Conservation (phyloP, 2,329 filamentous ascomycete species). For the Fusarium sp. region DNA sequence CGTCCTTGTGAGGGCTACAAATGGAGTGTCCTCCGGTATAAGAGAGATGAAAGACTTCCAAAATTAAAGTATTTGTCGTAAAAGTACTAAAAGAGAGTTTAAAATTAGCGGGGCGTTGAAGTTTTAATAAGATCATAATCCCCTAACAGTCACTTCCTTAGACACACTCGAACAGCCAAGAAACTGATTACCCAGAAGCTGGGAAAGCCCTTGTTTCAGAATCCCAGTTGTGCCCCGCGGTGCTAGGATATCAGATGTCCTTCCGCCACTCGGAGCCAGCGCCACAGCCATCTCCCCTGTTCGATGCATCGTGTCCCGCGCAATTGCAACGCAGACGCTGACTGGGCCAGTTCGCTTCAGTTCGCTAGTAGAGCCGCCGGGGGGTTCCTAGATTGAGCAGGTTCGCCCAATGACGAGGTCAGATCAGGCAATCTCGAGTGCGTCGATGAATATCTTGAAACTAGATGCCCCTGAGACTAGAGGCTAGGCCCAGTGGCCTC, state of each 20-base stretch:
- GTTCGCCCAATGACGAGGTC: slow-evolving; percentile 15
- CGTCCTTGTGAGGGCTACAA: neutral
- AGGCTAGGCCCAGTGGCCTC: neutral
- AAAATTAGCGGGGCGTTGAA: neutral
- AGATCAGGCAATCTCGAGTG: slow-evolving; percentile 23
- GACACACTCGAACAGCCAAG: neutral
- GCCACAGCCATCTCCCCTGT: neutral
- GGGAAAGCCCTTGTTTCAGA: slow-evolving; percentile 33
- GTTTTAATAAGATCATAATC: neutral
- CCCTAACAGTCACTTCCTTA: neutral
- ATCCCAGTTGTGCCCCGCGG: slow-evolving; percentile 21
- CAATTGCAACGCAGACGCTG: slow-evolving; percentile 22
- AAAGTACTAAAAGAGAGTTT: neutral
- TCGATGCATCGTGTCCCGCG: neutral
- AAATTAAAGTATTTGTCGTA: neutral
- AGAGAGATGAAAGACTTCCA: neutral
- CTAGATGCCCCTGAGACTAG: slow-evolving; percentile 26
- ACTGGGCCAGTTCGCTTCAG: neutral
- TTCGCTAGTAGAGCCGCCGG: slow-evolving; percentile 5
- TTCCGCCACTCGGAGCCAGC: slow-evolving; percentile 35
- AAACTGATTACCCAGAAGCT: slow-evolving; percentile 11
- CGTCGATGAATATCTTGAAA: slow-evolving; percentile 33
- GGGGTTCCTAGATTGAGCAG: neutral
- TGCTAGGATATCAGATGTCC: slow-evolving; percentile 13
- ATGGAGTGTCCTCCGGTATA: neutral